These are phyloP conservation scores for Gnaphalium uliginosum DNA, from an alignment of 129 eudicot species.

Conservation along the genomic window DNA sequence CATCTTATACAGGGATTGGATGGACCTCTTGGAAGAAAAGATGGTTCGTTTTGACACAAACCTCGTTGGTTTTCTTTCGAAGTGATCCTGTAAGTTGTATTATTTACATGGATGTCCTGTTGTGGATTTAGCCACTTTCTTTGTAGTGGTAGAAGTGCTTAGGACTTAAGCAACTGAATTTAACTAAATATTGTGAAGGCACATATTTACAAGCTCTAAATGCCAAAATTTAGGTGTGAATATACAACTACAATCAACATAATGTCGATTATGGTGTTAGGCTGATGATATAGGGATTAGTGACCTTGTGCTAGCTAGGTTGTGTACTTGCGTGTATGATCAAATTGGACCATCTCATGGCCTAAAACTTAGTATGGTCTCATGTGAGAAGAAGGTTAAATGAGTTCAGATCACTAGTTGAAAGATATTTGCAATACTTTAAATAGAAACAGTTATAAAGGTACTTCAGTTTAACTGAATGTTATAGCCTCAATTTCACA, in stretches of 20 bases:
- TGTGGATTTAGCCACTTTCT: background rate
- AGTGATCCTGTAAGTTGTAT: slow-evolving; percentile 81
- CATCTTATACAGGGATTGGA: slow-evolving; percentile 69
- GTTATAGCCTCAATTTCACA: background rate
- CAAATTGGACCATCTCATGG: too few species aligned
- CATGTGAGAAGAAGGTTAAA: too few species aligned
- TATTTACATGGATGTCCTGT: slow-evolving; percentile 10
- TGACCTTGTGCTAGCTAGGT: too few species aligned
- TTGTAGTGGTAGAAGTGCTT: background rate
- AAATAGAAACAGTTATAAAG: too few species aligned
- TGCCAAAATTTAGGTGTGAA: background rate
- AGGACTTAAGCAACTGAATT: background rate
- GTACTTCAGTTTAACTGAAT: too few species aligned
- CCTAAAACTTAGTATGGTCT: too few species aligned
- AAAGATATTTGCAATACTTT: too few species aligned
- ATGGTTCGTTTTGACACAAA: slow-evolving; percentile 91
- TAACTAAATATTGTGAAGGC: background rate
- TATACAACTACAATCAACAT: background rate
- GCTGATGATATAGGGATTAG: too few species aligned
- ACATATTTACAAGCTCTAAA: background rate
- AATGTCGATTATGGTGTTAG: too few species aligned
- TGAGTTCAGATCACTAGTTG: too few species aligned
- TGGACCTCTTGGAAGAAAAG: slow-evolving; percentile 99
- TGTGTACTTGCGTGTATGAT: too few species aligned
- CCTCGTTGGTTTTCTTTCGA: slow-evolving; percentile 91